A percentile compares a stretch with the other conserved stretches of the same genome.
phyloP scores from a whole-genome alignment of 495 filamentous ascomycete genomes.

The Neurospora terricola region DNA sequence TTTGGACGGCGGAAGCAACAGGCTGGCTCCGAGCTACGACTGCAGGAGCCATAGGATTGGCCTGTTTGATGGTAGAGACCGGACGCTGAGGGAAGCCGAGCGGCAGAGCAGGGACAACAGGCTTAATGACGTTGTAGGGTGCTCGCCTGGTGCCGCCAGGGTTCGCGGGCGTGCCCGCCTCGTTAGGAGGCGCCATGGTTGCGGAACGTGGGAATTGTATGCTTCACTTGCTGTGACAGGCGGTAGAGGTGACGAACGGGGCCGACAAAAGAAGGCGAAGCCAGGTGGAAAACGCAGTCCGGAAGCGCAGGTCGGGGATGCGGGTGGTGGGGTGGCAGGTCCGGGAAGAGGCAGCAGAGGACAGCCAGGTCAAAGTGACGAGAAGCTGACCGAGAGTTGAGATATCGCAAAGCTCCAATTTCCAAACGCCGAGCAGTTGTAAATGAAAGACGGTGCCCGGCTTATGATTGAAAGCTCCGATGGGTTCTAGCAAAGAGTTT shows the following conservation, averaged over 20 bases:
- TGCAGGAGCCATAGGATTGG: conserved; percentile 1
- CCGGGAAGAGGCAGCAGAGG: background rate
- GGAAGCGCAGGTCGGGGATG: background rate
- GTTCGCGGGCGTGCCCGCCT: conserved; percentile 15
- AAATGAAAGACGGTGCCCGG: background rate
- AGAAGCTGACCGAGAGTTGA: background rate
- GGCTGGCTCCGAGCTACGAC: background rate
- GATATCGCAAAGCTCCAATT: background rate
- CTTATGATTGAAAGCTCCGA: background rate
- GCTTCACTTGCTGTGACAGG: background rate
- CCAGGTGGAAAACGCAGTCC: background rate
- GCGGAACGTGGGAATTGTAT: background rate
- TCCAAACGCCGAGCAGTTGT: background rate
- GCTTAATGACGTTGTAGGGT: conserved; percentile 4
- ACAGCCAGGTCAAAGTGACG: background rate
- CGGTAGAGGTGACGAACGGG: background rate
- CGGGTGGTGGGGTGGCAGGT: background rate
- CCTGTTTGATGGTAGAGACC: conserved; percentile 2
- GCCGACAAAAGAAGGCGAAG: background rate
- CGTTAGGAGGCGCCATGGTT: conserved; percentile 21
- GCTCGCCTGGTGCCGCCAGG: conserved; percentile 5
- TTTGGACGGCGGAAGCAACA: background rate
- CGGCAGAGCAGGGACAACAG: conserved; percentile 20
- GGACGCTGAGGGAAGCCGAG: conserved; percentile 22
- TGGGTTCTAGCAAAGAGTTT: background rate